A percentile compares a stretch with the other conserved stretches of the same genome.
Evolutionary conservation across 2,329 filamentous ascomycete species (phyloP).

Genomic region (Aphanocladium album): DNA sequence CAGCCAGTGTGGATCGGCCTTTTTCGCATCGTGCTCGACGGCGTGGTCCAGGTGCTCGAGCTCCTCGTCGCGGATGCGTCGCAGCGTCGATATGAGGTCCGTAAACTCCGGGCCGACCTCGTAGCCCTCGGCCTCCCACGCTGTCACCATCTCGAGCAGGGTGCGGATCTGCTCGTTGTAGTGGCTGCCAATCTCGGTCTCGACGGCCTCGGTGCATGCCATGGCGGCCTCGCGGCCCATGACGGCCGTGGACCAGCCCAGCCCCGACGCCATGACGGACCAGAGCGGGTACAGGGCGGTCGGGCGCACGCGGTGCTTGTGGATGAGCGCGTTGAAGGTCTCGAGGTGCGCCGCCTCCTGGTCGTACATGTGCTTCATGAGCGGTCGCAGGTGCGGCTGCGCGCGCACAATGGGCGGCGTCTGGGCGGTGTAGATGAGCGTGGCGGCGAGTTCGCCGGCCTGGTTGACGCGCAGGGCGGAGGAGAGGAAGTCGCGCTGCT

Average conservation of each 20-base stretch:
- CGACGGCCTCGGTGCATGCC: conserved; percentile 97
- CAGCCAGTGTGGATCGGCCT: conserved; percentile 84
- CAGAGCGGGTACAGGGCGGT: conserved; percentile 91
- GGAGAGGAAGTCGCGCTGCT: conserved; percentile 70
- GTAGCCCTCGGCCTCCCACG: conserved; percentile 72
- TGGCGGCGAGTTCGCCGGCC: conserved; percentile 93
- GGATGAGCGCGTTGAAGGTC: conserved; percentile 79
- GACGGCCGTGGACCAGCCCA: conserved; percentile 86
- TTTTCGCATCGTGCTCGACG: conserved; percentile 85
- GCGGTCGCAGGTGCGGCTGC: conserved; percentile 79
- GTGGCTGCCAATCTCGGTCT: conserved; percentile 94
- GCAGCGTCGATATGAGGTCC: conserved; percentile 66
- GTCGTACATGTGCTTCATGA: conserved; percentile 98
- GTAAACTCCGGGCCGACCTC: conserved; percentile 74
- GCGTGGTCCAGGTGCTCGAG: conserved; percentile 95
- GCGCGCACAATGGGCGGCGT: conserved; percentile 72
- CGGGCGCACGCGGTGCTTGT: conserved; percentile 83
- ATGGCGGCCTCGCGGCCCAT: conserved; percentile 93
- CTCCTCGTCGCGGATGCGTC: conserved; percentile 89
- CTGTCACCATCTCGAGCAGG: conserved; percentile 73
- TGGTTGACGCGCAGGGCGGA: conserved; percentile 93
- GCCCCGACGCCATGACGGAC: conserved; percentile 69
- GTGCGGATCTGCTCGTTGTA: conserved; percentile 89
- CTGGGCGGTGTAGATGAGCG: conserved; percentile 88
- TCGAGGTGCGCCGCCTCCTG: conserved; percentile 85